Conservation (phyloP, 495 filamentous ascomycete species). For the Thozetella sp. region DNA sequence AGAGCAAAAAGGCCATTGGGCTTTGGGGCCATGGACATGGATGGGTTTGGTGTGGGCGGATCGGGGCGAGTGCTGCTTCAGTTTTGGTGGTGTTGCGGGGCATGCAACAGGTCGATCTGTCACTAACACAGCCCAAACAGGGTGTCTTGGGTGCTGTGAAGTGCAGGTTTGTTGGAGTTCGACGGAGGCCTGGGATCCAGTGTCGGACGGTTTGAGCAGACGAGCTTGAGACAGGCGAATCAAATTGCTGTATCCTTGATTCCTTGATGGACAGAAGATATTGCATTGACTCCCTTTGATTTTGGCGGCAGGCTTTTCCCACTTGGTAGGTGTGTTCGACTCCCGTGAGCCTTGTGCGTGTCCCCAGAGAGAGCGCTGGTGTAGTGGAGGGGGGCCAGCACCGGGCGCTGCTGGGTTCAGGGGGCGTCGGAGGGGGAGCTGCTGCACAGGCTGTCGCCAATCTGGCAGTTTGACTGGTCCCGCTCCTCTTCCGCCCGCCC, state of each 20-base stretch:
- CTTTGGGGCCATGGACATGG: background rate
- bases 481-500: background rate
- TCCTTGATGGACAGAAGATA: background rate
- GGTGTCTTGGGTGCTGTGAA: conserved; percentile 2
- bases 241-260: no score
- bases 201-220: background rate
- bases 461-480: conserved; percentile 2
- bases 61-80: background rate
- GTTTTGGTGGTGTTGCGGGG: background rate
- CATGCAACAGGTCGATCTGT: conserved; percentile 1
- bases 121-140: background rate
- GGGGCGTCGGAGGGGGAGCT: background rate
- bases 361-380: no score
- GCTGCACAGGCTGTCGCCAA: background rate
- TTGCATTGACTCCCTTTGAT: background rate
- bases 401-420: background rate
- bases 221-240: conserved; percentile 1
- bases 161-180: background rate
- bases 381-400: no score
- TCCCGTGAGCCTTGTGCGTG: background rate
- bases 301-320: background rate
- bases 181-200: background rate
- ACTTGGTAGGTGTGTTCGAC: background rate
- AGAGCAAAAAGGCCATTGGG: background rate
- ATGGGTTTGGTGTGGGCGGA: background rate